These are phyloP conservation scores for Microdochium paspali DNA, from an alignment of 2,329 filamentous ascomycete genomes.

Conservation along the genomic window DNA sequence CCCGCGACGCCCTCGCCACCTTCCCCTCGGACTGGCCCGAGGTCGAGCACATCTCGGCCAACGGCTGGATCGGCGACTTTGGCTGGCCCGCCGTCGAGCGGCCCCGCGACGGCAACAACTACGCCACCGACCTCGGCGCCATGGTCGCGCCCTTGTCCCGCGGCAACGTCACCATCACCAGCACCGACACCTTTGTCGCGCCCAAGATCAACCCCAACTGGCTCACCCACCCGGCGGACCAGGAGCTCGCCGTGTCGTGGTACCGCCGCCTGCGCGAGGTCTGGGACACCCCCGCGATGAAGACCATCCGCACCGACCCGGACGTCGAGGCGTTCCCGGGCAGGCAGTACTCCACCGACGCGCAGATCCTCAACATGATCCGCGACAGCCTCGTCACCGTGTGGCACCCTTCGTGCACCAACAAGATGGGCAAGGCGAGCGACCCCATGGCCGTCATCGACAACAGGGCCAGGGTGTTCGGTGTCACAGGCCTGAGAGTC, in stretches of 20 bases:
- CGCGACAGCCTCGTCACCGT: conserved; percentile 18
- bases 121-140: conserved; percentile 18
- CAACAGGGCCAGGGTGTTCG: neutral
- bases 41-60: conserved; percentile 19
- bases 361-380: conserved; percentile 26
- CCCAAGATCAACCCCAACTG: conserved; percentile 37
- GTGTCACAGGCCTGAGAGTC: neutral
- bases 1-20: conserved; percentile 7
- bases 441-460: conserved; percentile 1
- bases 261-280: conserved; percentile 31
- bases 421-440: conserved; percentile 21
- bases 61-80: conserved; percentile 10
- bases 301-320: conserved; percentile 15
- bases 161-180: conserved; percentile 31
- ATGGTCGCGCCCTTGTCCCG: conserved; percentile 30
- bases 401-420: conserved; percentile 23
- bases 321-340: conserved; percentile 27
- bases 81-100: conserved; percentile 5
- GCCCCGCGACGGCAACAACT: conserved; percentile 20
- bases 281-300: conserved; percentile 16
- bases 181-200: conserved; percentile 19
- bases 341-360: conserved; percentile 25
- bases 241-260: conserved; percentile 30
- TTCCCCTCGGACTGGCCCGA: conserved; percentile 25
- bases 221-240: conserved; percentile 30